Evolutionary conservation across 2,329 filamentous ascomycete genomes (phyloP), one percentile per base, ranked within the genome.

Genomic region (Fusarium armeniacum): DNA sequence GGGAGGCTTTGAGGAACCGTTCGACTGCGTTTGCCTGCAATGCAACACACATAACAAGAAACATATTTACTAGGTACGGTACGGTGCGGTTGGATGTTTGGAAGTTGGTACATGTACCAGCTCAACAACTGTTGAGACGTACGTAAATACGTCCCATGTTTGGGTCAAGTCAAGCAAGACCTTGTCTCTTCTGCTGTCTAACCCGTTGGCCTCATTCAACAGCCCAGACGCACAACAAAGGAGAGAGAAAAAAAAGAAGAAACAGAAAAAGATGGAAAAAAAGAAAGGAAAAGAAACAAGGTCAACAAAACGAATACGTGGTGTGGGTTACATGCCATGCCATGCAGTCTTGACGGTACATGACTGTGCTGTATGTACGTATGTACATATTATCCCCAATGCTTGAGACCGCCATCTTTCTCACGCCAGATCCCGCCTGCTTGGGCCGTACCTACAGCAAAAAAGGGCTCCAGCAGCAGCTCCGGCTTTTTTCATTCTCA

Each of bases 341-440:
- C 18, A 55, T 58, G 24, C 41, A 59, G 43, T 33, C 43, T 54
- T 40, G 45, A 54, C 57, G 36, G 36, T 40, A 26, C 38, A 44
- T 26, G 18, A 28, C 24, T 30, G 18, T 46, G n/a, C 44, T 46
- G 44, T 30, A 52, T 20, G 36, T 38, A 40, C 20, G 36, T 40
- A 40, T 8, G 36, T 40, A 40, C 36, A 40, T 40, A 12, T 40
- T 40, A 40, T 40, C n/a, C 36, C 33, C 33, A n/a, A 59, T 38
- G 54, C 63, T 54, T 57, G 60, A 68, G 66, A 70, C 70, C 52
- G 67, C 64, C 56, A 63, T 13, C 35, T 51, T 28, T 51, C 28
- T 41, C 64, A 73, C 70, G 73, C 66, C 66, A 73, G 72, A 71
- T 74, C 70, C 72, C 72, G 72, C 62, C 68, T 55, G 71, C 67